A percentile compares a stretch with the other conserved stretches of the same genome.
These are phyloP conservation scores for Dendrostoma leiphaemia DNA, from an alignment of 2,329 filamentous ascomycete species.

Conservation along the genomic window DNA sequence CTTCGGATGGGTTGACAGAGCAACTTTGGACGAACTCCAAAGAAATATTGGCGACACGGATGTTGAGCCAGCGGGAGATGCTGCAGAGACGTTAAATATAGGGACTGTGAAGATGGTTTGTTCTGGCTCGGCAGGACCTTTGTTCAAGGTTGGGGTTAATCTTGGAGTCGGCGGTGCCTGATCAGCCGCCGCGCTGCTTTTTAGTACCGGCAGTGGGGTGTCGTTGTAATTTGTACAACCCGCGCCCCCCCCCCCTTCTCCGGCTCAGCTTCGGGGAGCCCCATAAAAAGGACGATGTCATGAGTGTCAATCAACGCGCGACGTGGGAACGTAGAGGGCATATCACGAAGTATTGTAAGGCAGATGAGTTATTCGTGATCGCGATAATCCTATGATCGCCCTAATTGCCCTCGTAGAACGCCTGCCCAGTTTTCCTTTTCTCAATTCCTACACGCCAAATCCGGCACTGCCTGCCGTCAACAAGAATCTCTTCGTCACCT, in stretches of 20 bases:
- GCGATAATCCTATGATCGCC: not conserved
- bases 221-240: too few relatives aligned
- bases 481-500: not conserved
- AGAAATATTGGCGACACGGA: not conserved
- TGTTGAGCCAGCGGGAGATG: not conserved
- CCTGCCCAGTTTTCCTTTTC: constrained; percentile 5
- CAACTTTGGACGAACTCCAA: not conserved
- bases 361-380: constrained; percentile 1
- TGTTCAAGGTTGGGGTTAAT: too few relatives aligned
- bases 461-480: not conserved
- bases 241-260: too few relatives aligned
- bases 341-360: too few relatives aligned
- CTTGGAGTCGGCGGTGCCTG: not conserved
- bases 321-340: too few relatives aligned
- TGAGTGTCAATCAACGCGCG: too few relatives aligned
- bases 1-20: not conserved
- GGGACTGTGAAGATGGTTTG: not conserved
- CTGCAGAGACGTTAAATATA: not conserved
- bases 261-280: too few relatives aligned
- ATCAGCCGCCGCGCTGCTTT: too few relatives aligned
- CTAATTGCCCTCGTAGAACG: constrained; percentile 12
- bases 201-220: too few relatives aligned
- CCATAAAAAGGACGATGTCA: too few relatives aligned
- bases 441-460: not conserved
- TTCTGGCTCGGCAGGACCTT: too few relatives aligned